phyloP scores from a whole-genome alignment of 495 filamentous ascomycete genomes.

The Penicillium antarcticum region DNA sequence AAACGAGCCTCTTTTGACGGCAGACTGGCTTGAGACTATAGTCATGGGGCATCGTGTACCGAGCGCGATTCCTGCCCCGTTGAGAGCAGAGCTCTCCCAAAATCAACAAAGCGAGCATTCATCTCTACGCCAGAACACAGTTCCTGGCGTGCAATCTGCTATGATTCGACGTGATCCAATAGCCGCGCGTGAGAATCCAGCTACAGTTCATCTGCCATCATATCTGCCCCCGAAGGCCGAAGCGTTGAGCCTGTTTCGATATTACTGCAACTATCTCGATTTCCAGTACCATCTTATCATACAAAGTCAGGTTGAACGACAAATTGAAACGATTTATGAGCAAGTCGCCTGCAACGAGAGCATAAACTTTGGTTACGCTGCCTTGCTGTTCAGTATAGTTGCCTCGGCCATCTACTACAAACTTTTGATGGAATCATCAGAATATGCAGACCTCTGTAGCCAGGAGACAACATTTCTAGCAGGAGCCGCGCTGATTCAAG shows the following conservation, averaged over 20 bases:
- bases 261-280: conserved; percentile 33
- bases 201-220: conserved; percentile 17
- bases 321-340: conserved; percentile 35
- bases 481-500: conserved; percentile 34
- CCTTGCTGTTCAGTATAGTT: conserved; percentile 38
- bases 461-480: conserved; percentile 29
- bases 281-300: conserved; percentile 41
- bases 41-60: conserved; percentile 37
- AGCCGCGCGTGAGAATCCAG: conserved; percentile 19
- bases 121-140: background rate
- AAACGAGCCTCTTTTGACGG: conserved; percentile 24
- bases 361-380: conserved; percentile 23
- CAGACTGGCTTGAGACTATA: conserved; percentile 38
- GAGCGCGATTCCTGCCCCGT: conserved; percentile 19
- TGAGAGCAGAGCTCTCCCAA: conserved; percentile 19
- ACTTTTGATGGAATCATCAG: conserved; percentile 18
- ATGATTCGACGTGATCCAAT: background rate
- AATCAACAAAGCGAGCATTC: conserved; percentile 1
- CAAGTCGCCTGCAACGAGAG: conserved; percentile 8
- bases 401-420: conserved; percentile 37
- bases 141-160: background rate
- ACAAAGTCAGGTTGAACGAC: conserved; percentile 15
- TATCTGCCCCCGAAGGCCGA: conserved; percentile 27
- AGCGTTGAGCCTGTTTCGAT: conserved; percentile 30
- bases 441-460: conserved; percentile 24